Evolutionary conservation across 176 grass and related monocot genomes (phyloP), one percentile per base, ranked within the genome.

Genomic region (Poa pratensis): DNA sequence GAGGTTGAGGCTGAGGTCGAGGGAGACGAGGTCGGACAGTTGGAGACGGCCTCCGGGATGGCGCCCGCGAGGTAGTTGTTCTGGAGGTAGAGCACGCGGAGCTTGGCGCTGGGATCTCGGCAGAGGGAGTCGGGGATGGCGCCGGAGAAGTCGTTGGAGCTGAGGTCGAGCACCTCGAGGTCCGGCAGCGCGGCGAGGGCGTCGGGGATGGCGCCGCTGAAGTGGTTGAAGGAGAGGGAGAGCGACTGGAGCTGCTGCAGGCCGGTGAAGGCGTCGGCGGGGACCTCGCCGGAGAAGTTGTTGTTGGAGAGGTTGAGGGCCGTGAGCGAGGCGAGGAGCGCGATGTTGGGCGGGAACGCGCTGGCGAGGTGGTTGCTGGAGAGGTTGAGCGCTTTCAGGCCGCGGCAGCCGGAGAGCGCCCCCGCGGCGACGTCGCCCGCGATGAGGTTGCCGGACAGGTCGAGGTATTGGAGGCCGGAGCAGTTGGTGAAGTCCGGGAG

Each of bases 1-100:
- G 84, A 66, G 62, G 60, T 99, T 99, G 67, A 99, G 87, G 80
- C 96, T 99, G 73, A 99, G 91, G 88, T 99, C 96, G 75, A 99
- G 90, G 16, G 96, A 99, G 59, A 92, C 82, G 64, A 99, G 87
- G n/a, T 79, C 87, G 64, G 76, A 52, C 96, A 99, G 86, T 94
- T 96, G 84, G 88, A 89, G 35, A 99, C 64, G 9, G 90, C 88
- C 28, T 86, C 88, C 3, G 96, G 96, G 80, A 99, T 96, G 70
- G 26, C 28, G 62, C 90, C 91, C 18, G 75, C 11, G 90, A 99
- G 87, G 83, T 87, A 92, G 84, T 99, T 99, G 88, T 99, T 94
- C 91, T 99, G 96, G 16, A 99, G 90, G 86, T 99, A 99, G 5
- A 99, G 90, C 90, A 92, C 80, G 54, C 86, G 87, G 32, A 99